Evolutionary conservation across 208 protist species (phyloP).

Genomic region (Acanthamoeba sp.): DNA sequence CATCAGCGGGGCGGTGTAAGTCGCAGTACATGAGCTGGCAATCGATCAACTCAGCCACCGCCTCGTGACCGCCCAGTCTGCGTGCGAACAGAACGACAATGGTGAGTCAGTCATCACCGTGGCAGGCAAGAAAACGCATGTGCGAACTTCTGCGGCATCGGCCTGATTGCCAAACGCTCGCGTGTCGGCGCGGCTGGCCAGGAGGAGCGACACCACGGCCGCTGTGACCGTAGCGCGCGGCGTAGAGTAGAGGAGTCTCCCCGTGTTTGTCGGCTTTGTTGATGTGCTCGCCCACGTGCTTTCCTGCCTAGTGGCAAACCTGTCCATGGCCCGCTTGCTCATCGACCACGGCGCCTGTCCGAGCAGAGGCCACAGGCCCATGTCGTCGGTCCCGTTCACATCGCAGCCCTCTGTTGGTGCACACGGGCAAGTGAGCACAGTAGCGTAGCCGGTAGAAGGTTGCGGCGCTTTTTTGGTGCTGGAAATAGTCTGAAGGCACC

Average conservation of each 20-base stretch:
- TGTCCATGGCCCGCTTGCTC: background rate
- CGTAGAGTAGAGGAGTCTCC: background rate
- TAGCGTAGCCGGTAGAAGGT: background rate
- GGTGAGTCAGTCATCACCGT: background rate
- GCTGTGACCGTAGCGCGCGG: background rate
- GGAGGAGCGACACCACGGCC: constrained; percentile 27
- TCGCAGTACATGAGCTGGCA: too few species aligned
- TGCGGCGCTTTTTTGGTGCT: background rate
- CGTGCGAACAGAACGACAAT: too few species aligned
- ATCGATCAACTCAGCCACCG: background rate
- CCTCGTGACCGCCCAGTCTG: background rate
- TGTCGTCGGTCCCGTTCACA: background rate
- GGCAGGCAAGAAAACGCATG: background rate
- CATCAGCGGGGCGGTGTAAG: too few species aligned
- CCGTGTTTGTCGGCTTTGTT: background rate
- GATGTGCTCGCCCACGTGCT: background rate
- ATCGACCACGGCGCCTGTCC: background rate
- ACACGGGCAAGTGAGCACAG: background rate
- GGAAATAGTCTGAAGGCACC: background rate
- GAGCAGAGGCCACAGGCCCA: constrained; percentile 26
- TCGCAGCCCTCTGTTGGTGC: background rate
- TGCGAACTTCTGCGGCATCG: background rate
- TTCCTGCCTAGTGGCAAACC: background rate
- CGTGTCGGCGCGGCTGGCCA: background rate
- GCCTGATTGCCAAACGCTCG: background rate